These are phyloP conservation scores for Irineochytrium annulatum DNA, from an alignment of 192 early-diverging fungal genomes.

Conservation along the genomic window DNA sequence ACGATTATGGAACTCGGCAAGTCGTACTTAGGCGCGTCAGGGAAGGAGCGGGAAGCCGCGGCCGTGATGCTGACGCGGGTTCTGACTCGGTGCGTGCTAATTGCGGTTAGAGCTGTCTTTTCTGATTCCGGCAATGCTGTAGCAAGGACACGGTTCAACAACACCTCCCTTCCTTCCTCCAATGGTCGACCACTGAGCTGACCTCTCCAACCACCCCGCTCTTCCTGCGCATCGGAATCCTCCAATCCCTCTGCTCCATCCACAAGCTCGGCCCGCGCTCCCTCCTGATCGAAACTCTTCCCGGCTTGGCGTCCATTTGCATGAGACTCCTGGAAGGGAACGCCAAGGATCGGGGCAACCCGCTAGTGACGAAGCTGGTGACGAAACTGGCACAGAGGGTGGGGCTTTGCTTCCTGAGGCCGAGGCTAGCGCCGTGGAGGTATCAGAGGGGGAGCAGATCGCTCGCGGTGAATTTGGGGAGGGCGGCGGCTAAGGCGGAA, in stretches of 20 bases:
- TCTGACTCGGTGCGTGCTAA: conserved; percentile 60
- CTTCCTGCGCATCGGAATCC: conserved; percentile 41
- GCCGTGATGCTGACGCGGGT: conserved; percentile 77
- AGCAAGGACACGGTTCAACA: conserved; percentile 62
- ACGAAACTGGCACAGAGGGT: conserved; percentile 82
- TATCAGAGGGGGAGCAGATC: conserved; percentile 67
- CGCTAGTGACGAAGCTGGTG: conserved; percentile 72
- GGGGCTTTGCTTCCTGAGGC: conserved; percentile 73
- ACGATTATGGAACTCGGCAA: conserved; percentile 67
- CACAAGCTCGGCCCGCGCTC: conserved; percentile 67
- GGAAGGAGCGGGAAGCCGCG: conserved; percentile 85
- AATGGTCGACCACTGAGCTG: conserved; percentile 59
- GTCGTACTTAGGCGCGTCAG: conserved; percentile 60
- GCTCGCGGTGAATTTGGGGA: conserved; percentile 49
- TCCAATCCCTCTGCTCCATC: conserved; percentile 61
- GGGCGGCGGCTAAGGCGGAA: background rate
- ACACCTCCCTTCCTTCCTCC: conserved; percentile 63
- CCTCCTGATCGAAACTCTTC: conserved; percentile 52
- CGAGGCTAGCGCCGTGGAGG: conserved; percentile 63
- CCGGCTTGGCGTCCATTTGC: conserved; percentile 22
- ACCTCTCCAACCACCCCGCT: background rate
- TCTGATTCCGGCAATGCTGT: background rate
- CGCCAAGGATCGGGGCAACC: conserved; percentile 59
- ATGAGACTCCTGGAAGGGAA: conserved; percentile 20
- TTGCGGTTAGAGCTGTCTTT: background rate